Evolutionary conservation across 192 early-diverging fungal species (phyloP), one percentile per base, ranked within the genome.

Genomic region (Phycomyces blakesleeanus): DNA sequence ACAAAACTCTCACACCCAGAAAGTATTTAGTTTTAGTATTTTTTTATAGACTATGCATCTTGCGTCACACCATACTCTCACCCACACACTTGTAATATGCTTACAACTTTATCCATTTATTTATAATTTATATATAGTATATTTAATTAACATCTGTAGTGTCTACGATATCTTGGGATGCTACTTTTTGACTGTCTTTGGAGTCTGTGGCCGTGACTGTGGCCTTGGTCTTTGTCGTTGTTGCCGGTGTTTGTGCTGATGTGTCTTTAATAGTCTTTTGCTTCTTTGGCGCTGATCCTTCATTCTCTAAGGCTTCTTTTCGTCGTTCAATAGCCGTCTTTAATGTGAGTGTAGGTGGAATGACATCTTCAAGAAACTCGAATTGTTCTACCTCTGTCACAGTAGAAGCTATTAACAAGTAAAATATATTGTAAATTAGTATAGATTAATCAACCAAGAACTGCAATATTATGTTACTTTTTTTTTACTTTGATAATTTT

Each of bases 301-400:
- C 81, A 10, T 67, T 58, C 29, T 72, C 72, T 24, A 69, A 55
- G 9, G 66, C 71, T 42, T 66, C 66, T 20, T 66, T 64, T 49
- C 68, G 66, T 24, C 73, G 70, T 61, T 80, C 70, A 26, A 75
- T 58, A 15, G 76, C 78, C 61, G 66, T 65, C 10, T 71, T 63
- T 54, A 80, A 51, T 38, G 74, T 52, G 64, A 79, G 81, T 7
- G 77, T 77, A 24, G 77, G 72, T 55, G 79, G 77, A 21, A 79
- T 64, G 10, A 80, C 69, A 34, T 79, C 79, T 54, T 77, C 60
- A 57, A 72, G 51, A 39, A 75, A 81, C 56, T 69, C 62, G 34
- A 72, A 69, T 34, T 61, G 58, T n/a, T 72, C 68, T 5, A 66
- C 51, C 54, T 71, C 52, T n/a, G 66, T 68, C 51, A 78, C 74